Conservation (phyloP, 179 eudicot genomes). For the Beta corolliflora region DNA sequence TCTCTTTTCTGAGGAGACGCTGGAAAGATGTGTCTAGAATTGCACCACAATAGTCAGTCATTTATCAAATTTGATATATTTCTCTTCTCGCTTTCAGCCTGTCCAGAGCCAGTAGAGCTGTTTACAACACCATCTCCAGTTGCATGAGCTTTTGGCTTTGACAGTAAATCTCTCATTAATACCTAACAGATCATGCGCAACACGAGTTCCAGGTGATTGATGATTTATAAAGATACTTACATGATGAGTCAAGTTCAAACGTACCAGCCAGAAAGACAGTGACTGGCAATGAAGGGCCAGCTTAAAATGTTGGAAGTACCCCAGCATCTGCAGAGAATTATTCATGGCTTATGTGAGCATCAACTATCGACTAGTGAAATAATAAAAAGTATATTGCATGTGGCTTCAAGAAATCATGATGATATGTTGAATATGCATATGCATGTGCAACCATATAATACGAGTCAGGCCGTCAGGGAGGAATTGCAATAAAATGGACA, state of each 20-base stretch:
- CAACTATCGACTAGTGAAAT: conserved; percentile 8
- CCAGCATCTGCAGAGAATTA: conserved; percentile 71
- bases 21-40: conserved; percentile 70
- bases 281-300: conserved; percentile 77
- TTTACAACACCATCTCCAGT: conserved; percentile 47
- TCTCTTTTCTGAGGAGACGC: conserved; percentile 86
- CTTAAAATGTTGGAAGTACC: conserved; percentile 83
- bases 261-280: conserved; percentile 93
- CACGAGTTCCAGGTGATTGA: conserved; percentile 16
- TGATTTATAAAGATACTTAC: conserved; percentile 6
- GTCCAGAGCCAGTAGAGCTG: conserved; percentile 47
- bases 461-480: not conserved
- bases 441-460: not conserved
- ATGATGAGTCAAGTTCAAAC: conserved; percentile 17
- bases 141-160: conserved; percentile 67
- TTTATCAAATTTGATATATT: conserved; percentile 56
- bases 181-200: conserved; percentile 45
- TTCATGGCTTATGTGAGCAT: conserved; percentile 3
- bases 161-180: conserved; percentile 71
- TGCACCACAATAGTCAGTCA: conserved; percentile 74
- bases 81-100: conserved; percentile 59
- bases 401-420: not conserved
- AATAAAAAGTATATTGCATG: not conserved
- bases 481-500: not conserved
- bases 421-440: not conserved